Base-by-base conservation (phyloP, 805 yeast species). In the Saturnispora galanensis region DNA sequence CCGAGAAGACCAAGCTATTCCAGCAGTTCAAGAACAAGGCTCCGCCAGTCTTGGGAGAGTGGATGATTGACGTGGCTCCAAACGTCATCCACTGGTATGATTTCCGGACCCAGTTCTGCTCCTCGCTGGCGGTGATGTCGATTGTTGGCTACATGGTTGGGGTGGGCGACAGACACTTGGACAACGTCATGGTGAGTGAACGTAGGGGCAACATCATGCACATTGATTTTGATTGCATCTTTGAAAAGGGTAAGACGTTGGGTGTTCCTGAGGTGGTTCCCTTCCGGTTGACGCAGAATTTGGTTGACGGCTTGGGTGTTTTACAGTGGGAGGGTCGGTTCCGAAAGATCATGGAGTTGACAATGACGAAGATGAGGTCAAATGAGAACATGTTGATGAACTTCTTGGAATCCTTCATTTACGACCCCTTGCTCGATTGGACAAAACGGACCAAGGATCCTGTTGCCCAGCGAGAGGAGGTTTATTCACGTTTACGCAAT, bases 81-180 rank as follows among this genome's bases (percentile, higher is more conserved):
- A 95, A 89, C 51, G 96, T 97, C 0, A 75, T 79, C 7, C 67
- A 77, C 1, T 93, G 98, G 98, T 84, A 86, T 49, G 71, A 72
- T 36, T 84, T 90, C 1, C 66, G 97, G 45, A 81, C 79, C 40
- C 69, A 71, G 31, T 94, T 75, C 58, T 79, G 85, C 0, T 69
- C 95, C 44, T 79, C 96, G 0, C 70, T 84, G 26, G 96, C 97
- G 0, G 97, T 90, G 0, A 93, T 94, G 98, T 88, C 97, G 0
- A 87, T 93, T 69, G 95, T 90, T 5, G 98, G 99, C 0, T 86
- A 85, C 58, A 77, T 93, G 38, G 69, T 93, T 26, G 98, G 98
- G 8, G 70, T 93, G 41, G 99, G 99, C 18, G 99, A 93, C 62
- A 71, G 99, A 34, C 99, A 93, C 59, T 84, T 96, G 53, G 99